Conservation (phyloP, 129 eudicot genomes). For the Escallonia rubra region DNA sequence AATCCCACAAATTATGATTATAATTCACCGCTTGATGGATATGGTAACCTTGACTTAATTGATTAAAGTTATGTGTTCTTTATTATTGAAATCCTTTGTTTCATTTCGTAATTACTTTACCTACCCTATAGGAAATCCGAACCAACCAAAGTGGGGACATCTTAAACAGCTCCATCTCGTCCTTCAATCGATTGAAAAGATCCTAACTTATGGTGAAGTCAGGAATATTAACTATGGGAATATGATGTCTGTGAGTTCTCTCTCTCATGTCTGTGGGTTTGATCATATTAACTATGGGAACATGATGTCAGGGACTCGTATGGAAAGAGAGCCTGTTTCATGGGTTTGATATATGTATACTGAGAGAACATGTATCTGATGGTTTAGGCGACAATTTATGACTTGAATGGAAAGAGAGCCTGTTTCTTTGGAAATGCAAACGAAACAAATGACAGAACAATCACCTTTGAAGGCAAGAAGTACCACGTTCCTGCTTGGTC, state of each 20-base stretch:
- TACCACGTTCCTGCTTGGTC: slow-evolving; percentile 26
- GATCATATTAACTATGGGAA: too few species aligned
- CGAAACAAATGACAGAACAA: not conserved
- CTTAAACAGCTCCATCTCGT: slow-evolving; percentile 28
- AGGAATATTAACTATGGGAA: slow-evolving; percentile 2
- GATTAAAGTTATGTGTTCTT: too few species aligned
- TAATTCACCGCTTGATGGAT: too few species aligned
- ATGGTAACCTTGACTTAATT: too few species aligned
- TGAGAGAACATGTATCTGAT: too few species aligned
- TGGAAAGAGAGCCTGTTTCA: too few species aligned
- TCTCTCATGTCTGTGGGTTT: too few species aligned
- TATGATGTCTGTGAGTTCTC: slow-evolving; percentile 10
- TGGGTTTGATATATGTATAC: not conserved
- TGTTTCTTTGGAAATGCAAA: slow-evolving; percentile 26
- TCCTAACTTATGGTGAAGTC: slow-evolving; percentile 13
- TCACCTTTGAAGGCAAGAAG: slow-evolving; percentile 6
- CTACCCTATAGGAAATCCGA: slow-evolving; percentile 6
- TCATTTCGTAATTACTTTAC: too few species aligned
- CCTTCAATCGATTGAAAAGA: slow-evolving; percentile 11
- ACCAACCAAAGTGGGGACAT: slow-evolving; percentile 9
- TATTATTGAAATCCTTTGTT: not conserved
- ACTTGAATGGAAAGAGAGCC: not conserved
- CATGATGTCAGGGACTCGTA: not conserved
- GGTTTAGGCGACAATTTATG: slow-evolving; percentile 11
- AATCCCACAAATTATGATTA: too few species aligned